Percentiles rank a stretch among this genome's conserved stretches.
Evolutionary conservation across 2,329 filamentous ascomycete genomes (phyloP).

Genomic region (Alternaria sp.): DNA sequence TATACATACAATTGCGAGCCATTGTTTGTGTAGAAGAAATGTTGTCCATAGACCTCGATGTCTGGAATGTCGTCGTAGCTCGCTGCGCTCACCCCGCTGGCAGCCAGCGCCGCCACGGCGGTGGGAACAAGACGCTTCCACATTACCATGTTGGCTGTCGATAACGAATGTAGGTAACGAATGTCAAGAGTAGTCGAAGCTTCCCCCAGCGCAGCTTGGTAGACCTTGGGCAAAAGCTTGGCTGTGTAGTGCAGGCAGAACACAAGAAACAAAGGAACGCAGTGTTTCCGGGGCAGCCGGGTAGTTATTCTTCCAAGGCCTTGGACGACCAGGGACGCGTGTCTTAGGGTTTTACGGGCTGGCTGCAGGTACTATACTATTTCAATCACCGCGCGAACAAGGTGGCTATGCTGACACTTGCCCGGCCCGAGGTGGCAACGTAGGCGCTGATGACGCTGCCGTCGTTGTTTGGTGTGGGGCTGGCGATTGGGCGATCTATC

Average conservation of each 20-base stretch:
- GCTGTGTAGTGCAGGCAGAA: conserved; percentile 4
- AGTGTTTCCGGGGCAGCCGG: conserved; percentile 12
- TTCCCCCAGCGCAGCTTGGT: conserved; percentile 24
- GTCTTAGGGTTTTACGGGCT: not conserved
- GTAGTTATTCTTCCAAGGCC: not conserved
- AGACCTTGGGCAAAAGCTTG: conserved; percentile 16
- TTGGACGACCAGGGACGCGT: not conserved
- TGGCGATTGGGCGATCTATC: conserved; percentile 6
- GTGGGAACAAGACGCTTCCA: conserved; percentile 23
- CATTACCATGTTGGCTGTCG: conserved; percentile 10
- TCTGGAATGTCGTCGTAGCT: conserved; percentile 47
- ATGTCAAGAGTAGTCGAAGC: conserved; percentile 13
- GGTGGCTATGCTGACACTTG: conserved; percentile 7
- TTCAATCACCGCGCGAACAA: conserved; percentile 1
- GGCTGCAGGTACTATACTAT: conserved; percentile 5
- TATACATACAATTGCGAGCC: conserved; percentile 69
- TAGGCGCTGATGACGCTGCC: conserved; percentile 9
- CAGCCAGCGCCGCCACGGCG: conserved; percentile 25
- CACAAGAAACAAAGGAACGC: conserved; percentile 1
- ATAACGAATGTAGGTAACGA: conserved; percentile 18
- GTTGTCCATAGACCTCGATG: conserved; percentile 67
- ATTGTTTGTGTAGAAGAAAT: conserved; percentile 90
- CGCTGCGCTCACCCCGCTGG: conserved; percentile 29
- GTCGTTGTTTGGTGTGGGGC: conserved; percentile 7
- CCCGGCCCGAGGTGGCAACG: conserved; percentile 7